Evolutionary conservation across 305 asterid genomes (phyloP).

Genomic region (Plantago rigida): DNA sequence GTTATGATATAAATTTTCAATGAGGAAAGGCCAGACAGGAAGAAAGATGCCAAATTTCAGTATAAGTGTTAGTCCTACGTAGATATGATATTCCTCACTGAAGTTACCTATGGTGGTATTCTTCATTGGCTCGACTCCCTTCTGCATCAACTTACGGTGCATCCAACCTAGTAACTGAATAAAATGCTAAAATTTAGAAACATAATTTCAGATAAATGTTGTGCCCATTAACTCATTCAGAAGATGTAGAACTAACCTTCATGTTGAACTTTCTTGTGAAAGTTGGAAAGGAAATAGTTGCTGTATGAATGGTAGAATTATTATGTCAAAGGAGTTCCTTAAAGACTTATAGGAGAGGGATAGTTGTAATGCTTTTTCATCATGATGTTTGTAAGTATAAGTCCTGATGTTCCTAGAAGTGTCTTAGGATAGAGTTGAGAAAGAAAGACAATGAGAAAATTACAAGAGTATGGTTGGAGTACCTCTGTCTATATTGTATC

Average conservation of each 20-base stretch:
- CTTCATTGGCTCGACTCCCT: conserved; percentile 34
- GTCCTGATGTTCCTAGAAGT: conserved; percentile 34
- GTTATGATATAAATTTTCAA: background rate
- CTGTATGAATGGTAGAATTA: conserved; percentile 19
- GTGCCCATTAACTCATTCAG: conserved; percentile 5
- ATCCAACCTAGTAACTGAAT: conserved; percentile 75
- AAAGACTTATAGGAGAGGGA: conserved; percentile 25
- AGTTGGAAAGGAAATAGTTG: conserved; percentile 20
- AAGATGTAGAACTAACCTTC: conserved; percentile 49
- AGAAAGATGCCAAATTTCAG: conserved; percentile 10
- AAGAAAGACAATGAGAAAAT: conserved; percentile 45
- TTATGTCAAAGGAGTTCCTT: conserved; percentile 23
- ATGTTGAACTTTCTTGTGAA: conserved; percentile 37
- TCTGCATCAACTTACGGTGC: conserved; percentile 50
- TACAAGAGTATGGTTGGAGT: conserved; percentile 50
- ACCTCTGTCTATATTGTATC: conserved; percentile 35
- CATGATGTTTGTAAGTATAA: conserved; percentile 30
- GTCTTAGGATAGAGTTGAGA: conserved; percentile 34
- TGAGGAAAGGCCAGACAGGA: background rate
- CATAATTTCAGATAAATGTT: conserved; percentile 1
- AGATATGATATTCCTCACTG: conserved; percentile 15
- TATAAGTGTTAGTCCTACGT: conserved; percentile 5
- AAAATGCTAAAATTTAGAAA: conserved; percentile 21
- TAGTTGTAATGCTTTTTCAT: conserved; percentile 26
- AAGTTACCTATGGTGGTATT: conserved; percentile 45